phyloP scores from a whole-genome alignment of 129 eudicot species.

The Flaveria brownii region DNA sequence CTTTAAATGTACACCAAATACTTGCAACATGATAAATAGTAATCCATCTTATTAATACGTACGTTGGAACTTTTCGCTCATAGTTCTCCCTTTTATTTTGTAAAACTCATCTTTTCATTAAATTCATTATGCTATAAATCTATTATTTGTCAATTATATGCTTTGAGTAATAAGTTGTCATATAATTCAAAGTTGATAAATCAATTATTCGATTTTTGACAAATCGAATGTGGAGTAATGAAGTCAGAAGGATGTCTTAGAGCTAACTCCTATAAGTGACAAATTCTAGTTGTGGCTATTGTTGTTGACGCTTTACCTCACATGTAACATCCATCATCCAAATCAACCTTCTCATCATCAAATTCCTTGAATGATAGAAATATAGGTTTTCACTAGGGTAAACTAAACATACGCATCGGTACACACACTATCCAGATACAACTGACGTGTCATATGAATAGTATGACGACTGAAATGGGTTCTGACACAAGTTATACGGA shows the following conservation, averaged over 20 bases:
- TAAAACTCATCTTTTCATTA: neutral
- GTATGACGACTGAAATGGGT: no score
- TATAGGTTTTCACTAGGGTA: neutral
- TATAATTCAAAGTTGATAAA: slow-evolving; percentile 7
- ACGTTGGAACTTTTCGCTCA: neutral
- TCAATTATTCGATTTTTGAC: slow-evolving; percentile 19
- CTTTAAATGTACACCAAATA: no score
- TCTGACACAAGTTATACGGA: no score
- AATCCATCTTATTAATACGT: neutral
- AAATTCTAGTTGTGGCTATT: slow-evolving; percentile 15
- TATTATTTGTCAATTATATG: slow-evolving; percentile 16
- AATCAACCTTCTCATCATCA: slow-evolving; percentile 27
- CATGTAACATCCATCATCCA: slow-evolving; percentile 22
- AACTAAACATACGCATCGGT: no score
- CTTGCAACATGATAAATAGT: neutral
- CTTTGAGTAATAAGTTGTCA: slow-evolving; percentile 18
- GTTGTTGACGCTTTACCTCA: slow-evolving; percentile 29
- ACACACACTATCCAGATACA: no score
- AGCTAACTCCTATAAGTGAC: slow-evolving; percentile 9
- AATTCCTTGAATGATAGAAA: neutral
- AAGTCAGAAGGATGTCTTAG: neutral
- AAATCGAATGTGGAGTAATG: slow-evolving; percentile 20
- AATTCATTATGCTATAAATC: neutral
- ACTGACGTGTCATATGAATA: no score
- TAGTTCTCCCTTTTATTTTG: neutral